Evolutionary conservation across 2,329 filamentous ascomycete genomes (phyloP).

Genomic region (Ceratocystis variospora): DNA sequence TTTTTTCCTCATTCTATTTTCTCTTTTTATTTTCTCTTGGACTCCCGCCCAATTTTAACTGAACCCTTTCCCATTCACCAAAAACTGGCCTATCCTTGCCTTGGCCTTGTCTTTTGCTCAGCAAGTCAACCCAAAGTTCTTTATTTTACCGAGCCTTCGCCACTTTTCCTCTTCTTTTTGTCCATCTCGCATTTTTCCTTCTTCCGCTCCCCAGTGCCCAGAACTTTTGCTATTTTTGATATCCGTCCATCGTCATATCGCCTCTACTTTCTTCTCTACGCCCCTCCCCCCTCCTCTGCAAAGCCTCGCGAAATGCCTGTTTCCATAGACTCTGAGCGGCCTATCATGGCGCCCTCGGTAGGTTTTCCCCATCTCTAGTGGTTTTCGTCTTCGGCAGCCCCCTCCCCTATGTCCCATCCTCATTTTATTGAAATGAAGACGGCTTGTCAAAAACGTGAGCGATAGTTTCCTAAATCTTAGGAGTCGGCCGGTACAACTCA

Average conservation of each 20-base stretch:
- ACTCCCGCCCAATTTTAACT: conserved; percentile 9
- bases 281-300: not conserved
- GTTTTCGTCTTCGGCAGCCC: not conserved
- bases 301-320: conserved; percentile 34
- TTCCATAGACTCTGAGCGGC: conserved; percentile 46
- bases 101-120: not conserved
- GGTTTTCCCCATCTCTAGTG: conserved; percentile 25
- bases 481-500: too few relatives aligned
- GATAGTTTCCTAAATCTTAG: too few relatives aligned
- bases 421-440: not conserved
- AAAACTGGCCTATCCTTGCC: conserved; percentile 2
- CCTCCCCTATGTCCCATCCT: not conserved
- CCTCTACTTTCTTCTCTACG: not conserved
- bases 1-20: conserved; percentile 6
- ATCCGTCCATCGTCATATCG: not conserved
- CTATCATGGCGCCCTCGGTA: conserved; percentile 51
- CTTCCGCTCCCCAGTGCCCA: not conserved
- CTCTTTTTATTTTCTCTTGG: not conserved
- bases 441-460: too few relatives aligned
- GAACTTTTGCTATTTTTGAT: not conserved
- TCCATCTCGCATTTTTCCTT: conserved; percentile 5
- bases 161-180: conserved; percentile 12
- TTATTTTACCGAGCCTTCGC: conserved; percentile 3
- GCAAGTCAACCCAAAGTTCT: not conserved
- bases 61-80: conserved; percentile 2